Evolutionary conservation across 768 basidiomycete genomes (phyloP).

Genomic region (Lentinus brumalis): DNA sequence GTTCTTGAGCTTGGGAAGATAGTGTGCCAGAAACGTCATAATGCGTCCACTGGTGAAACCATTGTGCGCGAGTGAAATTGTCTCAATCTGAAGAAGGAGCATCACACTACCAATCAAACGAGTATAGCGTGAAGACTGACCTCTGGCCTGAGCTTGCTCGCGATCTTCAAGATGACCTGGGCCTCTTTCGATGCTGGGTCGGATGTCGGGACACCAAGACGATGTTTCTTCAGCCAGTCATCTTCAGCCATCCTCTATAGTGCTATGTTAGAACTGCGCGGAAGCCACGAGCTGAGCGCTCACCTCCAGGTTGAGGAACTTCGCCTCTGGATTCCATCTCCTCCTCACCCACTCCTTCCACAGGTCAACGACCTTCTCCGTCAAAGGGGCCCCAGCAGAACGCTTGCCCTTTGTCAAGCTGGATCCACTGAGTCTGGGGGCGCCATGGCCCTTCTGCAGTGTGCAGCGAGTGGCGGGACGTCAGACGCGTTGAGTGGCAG

Average conservation of each 20-base stretch:
- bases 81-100: conserved; percentile 53
- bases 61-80: conserved; percentile 84
- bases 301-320: conserved; percentile 84
- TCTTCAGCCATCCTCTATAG: conserved; percentile 80
- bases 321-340: conserved; percentile 68
- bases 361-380: conserved; percentile 54
- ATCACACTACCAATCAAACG: not conserved
- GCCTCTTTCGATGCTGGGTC: conserved; percentile 65
- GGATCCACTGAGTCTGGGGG: too few species aligned
- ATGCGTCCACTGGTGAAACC: conserved; percentile 62
- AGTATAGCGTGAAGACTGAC: conserved; percentile 40
- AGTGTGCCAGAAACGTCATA: conserved; percentile 64
- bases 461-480: conserved; percentile 31
- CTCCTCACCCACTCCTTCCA: conserved; percentile 76
- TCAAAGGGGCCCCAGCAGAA: conserved; percentile 7
- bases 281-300: conserved; percentile 33
- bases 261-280: not conserved
- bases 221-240: conserved; percentile 69
- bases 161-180: conserved; percentile 88
- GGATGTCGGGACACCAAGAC: conserved; percentile 69
- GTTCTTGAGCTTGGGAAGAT: conserved; percentile 78
- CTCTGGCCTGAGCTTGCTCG: conserved; percentile 73
- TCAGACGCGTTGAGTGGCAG: conserved; percentile 30
- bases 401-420: not conserved
- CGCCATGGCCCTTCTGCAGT: too few species aligned